phyloP scores from a whole-genome alignment of 345 rosid species.

The Eucalyptus pauciflora region DNA sequence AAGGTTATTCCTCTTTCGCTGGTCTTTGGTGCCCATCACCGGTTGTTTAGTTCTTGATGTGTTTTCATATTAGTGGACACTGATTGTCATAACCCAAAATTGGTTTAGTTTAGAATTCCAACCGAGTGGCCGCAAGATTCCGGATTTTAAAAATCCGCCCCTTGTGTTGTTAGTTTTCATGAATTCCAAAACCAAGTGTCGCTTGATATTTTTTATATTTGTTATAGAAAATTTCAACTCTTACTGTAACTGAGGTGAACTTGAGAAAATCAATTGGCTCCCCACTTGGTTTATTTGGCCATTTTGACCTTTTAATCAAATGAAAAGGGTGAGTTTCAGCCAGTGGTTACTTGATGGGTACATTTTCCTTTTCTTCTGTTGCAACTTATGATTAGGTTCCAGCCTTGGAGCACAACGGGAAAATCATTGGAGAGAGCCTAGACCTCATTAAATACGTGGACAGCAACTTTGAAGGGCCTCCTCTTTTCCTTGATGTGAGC shows the following conservation, averaged over 20 bases:
- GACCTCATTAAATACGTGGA: slow-evolving; percentile 19
- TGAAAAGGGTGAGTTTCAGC: background rate
- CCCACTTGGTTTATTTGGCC: background rate
- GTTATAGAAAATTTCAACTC: background rate
- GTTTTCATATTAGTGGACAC: background rate
- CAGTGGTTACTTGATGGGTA: background rate
- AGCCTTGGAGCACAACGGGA: slow-evolving; percentile 15
- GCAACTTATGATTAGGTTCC: slow-evolving; percentile 2
- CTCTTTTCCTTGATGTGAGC: background rate
- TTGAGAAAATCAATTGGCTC: background rate
- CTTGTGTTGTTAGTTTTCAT: background rate
- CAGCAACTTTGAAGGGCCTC: slow-evolving; percentile 3
- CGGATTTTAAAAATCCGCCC: background rate
- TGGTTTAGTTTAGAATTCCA: background rate
- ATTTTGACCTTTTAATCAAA: background rate
- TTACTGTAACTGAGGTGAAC: background rate
- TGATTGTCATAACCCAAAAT: background rate
- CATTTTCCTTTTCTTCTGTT: background rate
- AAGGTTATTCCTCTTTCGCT: slow-evolving; percentile 33
- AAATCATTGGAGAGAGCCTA: slow-evolving; percentile 16
- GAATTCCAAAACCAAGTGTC: background rate
- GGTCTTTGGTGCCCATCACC: background rate
- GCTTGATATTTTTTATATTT: background rate
- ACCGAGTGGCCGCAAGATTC: background rate
- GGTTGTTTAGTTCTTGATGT: background rate